Evolutionary conservation across 495 filamentous ascomycete species (phyloP), one percentile per base, ranked within the genome.

Genomic region (Neurospora sp.): DNA sequence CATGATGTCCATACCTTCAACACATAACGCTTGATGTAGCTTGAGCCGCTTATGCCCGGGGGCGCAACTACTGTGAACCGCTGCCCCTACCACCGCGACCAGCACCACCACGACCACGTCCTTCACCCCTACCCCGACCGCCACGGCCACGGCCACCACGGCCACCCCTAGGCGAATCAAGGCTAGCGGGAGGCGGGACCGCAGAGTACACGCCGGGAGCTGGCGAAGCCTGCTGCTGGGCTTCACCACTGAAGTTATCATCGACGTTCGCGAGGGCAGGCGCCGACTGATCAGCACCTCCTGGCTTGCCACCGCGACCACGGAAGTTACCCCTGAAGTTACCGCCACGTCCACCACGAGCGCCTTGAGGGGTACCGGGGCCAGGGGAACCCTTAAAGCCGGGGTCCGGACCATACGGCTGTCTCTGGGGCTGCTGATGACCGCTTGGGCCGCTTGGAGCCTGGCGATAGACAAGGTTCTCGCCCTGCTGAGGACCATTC

Each of bases 151-250:
- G 76, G n/a, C 83, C 77, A 31, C 89, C 82, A 17, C 90, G 83
- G 68, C 89, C 83, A 70, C 87, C 81, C n/a, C 89, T 81, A 31
- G 82, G 80, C 16, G 80, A 69, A 74, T 94, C 88, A 40, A 96
- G 75, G 42, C 74, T 87, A 38, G 91, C 80, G 0, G 95, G 95
- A 6, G 96, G 96, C 4, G 96, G 94, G 9, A 95, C 92, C 70
- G 88, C 88, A 41, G 85, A 84, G 76, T 96, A 97, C 80, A 89
- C 31, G 27, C 74, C 72, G 65, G 74, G 71, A 27, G 61, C 73
- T 37, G 73, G 71, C 12, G 72, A 70, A 41, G 76, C 7, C 53
- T 65, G 70, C 39, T 75, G 76, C 22, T 61, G 53, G 22, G 40
- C 38, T 37, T 35, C 59, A 39, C 9, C 42, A 14, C 22, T 12